A percentile compares a stretch with the other conserved stretches of the same genome.
Conservation (phyloP, 202 grass and related monocot species). For the Carex sylvatica region DNA sequence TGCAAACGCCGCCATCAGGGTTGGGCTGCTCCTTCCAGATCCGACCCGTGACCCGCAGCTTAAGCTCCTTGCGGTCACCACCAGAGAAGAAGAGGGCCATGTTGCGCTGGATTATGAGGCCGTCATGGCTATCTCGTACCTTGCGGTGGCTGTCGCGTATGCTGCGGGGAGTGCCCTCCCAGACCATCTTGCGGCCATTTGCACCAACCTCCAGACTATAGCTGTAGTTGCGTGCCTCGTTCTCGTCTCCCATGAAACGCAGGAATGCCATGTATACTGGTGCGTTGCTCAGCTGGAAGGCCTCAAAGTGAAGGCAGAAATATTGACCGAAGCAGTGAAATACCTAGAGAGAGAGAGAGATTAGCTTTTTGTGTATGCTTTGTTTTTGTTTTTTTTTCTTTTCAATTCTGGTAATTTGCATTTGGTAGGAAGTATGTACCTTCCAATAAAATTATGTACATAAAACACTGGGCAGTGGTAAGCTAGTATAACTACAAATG, state of each 20-base stretch:
- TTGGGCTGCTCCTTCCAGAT: slow-evolving; percentile 81
- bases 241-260: slow-evolving; percentile 90
- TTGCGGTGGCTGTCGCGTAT: slow-evolving; percentile 76
- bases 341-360: slow-evolving; percentile 40
- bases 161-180: slow-evolving; percentile 83
- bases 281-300: slow-evolving; percentile 77
- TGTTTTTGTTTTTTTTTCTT: not conserved
- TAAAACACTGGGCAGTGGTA: not conserved
- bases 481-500: not conserved
- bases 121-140: slow-evolving; percentile 80
- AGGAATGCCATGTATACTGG: slow-evolving; percentile 87
- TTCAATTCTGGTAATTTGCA: not conserved
- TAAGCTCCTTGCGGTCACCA: slow-evolving; percentile 68
- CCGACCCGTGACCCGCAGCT: slow-evolving; percentile 67
- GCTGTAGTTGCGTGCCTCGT: slow-evolving; percentile 73
- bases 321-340: slow-evolving; percentile 90
- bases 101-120: slow-evolving; percentile 83
- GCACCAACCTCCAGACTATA: slow-evolving; percentile 78
- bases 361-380: not conserved
- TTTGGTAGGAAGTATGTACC: not conserved
- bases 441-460: not conserved
- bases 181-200: slow-evolving; percentile 73
- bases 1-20: slow-evolving; percentile 49
- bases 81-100: slow-evolving; percentile 86
- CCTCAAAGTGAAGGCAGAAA: slow-evolving; percentile 91